phyloP scores from a whole-genome alignment of 495 filamentous ascomycete species.

The Ascodesmis nigricans region DNA sequence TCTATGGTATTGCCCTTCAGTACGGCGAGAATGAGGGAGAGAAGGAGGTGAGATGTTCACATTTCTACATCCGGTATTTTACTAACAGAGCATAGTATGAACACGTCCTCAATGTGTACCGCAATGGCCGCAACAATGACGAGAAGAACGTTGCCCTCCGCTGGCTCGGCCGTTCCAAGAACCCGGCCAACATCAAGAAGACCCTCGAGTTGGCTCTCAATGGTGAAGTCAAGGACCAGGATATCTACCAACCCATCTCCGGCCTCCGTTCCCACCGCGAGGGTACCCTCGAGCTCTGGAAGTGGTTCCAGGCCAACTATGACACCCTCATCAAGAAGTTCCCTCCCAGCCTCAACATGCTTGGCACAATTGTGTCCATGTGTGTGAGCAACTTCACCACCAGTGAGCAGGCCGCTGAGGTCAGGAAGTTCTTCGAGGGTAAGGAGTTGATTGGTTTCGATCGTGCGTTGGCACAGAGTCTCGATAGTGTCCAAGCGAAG shows the following conservation, averaged over 20 bases:
- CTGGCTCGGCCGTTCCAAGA: constrained; percentile 55
- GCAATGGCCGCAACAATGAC: constrained; percentile 64
- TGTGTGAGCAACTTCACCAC: constrained; percentile 64
- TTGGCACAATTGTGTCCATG: constrained; percentile 65
- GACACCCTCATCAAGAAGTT: constrained; percentile 52
- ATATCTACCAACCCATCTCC: constrained; percentile 71
- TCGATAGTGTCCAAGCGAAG: constrained; percentile 39
- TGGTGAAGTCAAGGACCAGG: constrained; percentile 81
- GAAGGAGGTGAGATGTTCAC: constrained; percentile 37
- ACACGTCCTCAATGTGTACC: constrained; percentile 57
- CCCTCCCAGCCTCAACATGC: constrained; percentile 62
- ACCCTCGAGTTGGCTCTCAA: constrained; percentile 55
- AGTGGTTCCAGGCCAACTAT: constrained; percentile 76
- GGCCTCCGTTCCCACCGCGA: constrained; percentile 55
- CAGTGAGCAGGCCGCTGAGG: constrained; percentile 46
- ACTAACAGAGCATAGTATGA: constrained; percentile 35
- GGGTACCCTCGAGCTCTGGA: constrained; percentile 62
- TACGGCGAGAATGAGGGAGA: constrained; percentile 36
- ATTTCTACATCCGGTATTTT: too few relatives aligned
- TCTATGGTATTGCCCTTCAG: constrained; percentile 49
- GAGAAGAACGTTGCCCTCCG: constrained; percentile 92
- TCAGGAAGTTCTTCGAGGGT: constrained; percentile 57
- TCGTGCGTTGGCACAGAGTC: constrained; percentile 37
- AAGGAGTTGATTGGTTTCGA: constrained; percentile 61
- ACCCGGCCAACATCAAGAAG: constrained; percentile 55